phyloP scores from a whole-genome alignment of 257 asterid species.

The Salvia hispanica region DNA sequence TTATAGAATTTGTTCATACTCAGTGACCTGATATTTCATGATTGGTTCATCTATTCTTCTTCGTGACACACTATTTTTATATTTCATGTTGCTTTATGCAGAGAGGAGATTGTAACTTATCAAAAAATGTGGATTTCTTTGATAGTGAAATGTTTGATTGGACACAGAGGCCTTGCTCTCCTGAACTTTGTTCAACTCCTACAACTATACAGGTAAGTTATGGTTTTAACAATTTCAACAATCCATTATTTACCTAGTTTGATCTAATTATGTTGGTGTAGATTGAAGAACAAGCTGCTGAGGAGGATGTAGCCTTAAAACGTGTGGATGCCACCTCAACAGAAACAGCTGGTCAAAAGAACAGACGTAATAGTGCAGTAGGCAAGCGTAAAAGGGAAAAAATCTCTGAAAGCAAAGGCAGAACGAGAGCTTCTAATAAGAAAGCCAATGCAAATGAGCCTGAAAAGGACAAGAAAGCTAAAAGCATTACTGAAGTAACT shows the following conservation, averaged over 20 bases:
- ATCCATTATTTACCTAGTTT: slow-evolving; percentile 18
- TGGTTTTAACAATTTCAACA: slow-evolving; percentile 1
- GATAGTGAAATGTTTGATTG: slow-evolving; percentile 97
- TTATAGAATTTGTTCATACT: slow-evolving; percentile 3
- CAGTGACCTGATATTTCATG: background rate
- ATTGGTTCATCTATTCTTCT: background rate
- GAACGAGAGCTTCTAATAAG: slow-evolving; percentile 30
- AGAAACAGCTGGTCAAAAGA: slow-evolving; percentile 28
- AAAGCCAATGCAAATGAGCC: slow-evolving; percentile 32
- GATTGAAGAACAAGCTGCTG: slow-evolving; percentile 50
- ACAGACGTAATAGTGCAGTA: slow-evolving; percentile 29
- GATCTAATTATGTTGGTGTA: slow-evolving; percentile 33
- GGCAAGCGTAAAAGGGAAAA: slow-evolving; percentile 30
- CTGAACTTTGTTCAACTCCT: slow-evolving; percentile 82
- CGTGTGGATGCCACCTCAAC: slow-evolving; percentile 30
- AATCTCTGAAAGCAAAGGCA: slow-evolving; percentile 22
- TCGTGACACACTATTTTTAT: background rate
- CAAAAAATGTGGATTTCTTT: slow-evolving; percentile 44
- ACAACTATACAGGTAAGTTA: slow-evolving; percentile 50
- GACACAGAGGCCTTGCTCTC: slow-evolving; percentile 98
- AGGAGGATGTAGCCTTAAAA: slow-evolving; percentile 35
- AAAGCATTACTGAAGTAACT: slow-evolving; percentile 38
- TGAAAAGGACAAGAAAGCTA: slow-evolving; percentile 47
- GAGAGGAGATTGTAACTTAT: slow-evolving; percentile 40
- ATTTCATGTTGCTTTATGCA: slow-evolving; percentile 34